These are phyloP conservation scores for Magnaporthiopsis incrustans DNA, from an alignment of 2,329 filamentous ascomycete genomes.

Conservation along the genomic window DNA sequence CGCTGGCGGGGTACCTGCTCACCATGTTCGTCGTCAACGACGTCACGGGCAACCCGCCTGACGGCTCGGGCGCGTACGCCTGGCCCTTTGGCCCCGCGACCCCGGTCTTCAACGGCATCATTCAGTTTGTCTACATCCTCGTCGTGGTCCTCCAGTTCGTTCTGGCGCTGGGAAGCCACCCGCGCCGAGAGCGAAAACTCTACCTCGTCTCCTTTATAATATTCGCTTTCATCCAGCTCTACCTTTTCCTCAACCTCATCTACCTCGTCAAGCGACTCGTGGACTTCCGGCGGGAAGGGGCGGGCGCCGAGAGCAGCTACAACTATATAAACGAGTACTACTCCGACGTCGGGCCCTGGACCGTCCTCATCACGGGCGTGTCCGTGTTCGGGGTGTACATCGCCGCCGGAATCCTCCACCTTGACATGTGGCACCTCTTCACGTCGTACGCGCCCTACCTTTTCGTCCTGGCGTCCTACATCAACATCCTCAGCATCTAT, in stretches of 20 bases:
- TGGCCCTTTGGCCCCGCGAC: slow-evolving; percentile 90
- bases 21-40: slow-evolving; percentile 99
- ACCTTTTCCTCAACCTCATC: slow-evolving; percentile 69
- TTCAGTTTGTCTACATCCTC: slow-evolving; percentile 87
- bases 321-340: slow-evolving; percentile 13
- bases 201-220: slow-evolving; percentile 86
- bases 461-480: slow-evolving; percentile 88
- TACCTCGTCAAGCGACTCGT: slow-evolving; percentile 63
- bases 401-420: slow-evolving; percentile 90
- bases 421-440: slow-evolving; percentile 99
- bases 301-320: slow-evolving; percentile 44
- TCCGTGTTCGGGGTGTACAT: slow-evolving; percentile 96
- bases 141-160: slow-evolving; percentile 95
- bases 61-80: slow-evolving; percentile 41
- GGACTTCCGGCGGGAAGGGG: not conserved
- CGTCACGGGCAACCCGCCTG: slow-evolving; percentile 69
- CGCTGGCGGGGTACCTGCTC: slow-evolving; percentile 85
- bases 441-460: slow-evolving; percentile 85
- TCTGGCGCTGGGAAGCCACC: slow-evolving; percentile 76
- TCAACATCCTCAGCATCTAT: slow-evolving; percentile 99
- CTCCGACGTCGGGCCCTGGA: slow-evolving; percentile 29
- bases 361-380: slow-evolving; percentile 55
- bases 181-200: slow-evolving; percentile 65
- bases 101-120: slow-evolving; percentile 80
- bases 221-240: slow-evolving; percentile 82